Percentiles rank a stretch among this genome's conserved stretches.
These are phyloP conservation scores for Schizosaccharomyces osmophilus DNA, from an alignment of 805 yeast species.

Conservation along the genomic window DNA sequence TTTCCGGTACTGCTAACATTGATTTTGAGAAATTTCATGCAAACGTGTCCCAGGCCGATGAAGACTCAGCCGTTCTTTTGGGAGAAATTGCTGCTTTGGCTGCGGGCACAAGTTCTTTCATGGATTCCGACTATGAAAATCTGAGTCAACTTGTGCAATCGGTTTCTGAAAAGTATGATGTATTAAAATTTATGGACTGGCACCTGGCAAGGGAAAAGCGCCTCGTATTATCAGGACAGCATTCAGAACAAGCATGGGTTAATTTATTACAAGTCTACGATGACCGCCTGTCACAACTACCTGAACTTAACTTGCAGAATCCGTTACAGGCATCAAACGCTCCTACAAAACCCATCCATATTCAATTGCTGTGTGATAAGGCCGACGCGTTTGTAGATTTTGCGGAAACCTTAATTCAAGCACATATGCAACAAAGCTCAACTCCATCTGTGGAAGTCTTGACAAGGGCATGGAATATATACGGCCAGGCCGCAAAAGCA, in stretches of 20 bases:
- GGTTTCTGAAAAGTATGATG: not conserved
- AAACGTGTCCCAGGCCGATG: not conserved
- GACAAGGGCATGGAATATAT: not conserved
- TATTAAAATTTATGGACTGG: not conserved
- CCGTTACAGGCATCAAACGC: not conserved
- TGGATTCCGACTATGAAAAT: not conserved
- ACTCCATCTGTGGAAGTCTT: not conserved
- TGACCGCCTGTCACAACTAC: not conserved
- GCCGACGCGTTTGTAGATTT: constrained; percentile 50
- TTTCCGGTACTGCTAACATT: too few relatives aligned
- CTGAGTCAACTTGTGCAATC: not conserved
- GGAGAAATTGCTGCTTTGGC: not conserved
- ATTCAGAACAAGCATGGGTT: not conserved
- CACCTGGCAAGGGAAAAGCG: not conserved
- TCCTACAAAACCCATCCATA: not conserved
- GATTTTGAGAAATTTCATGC: too few relatives aligned
- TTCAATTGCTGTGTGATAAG: not conserved
- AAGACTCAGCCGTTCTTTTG: not conserved
- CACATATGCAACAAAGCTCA: not conserved
- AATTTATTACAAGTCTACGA: not conserved
- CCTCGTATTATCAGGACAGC: not conserved
- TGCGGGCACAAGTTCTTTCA: not conserved
- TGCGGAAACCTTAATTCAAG: constrained; percentile 46
- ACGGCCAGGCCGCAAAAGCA: not conserved
- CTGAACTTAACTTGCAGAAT: not conserved